Evolutionary conservation across 805 yeast species (phyloP), one percentile per base, ranked within the genome.

Genomic region (Huiozyma naganishii): DNA sequence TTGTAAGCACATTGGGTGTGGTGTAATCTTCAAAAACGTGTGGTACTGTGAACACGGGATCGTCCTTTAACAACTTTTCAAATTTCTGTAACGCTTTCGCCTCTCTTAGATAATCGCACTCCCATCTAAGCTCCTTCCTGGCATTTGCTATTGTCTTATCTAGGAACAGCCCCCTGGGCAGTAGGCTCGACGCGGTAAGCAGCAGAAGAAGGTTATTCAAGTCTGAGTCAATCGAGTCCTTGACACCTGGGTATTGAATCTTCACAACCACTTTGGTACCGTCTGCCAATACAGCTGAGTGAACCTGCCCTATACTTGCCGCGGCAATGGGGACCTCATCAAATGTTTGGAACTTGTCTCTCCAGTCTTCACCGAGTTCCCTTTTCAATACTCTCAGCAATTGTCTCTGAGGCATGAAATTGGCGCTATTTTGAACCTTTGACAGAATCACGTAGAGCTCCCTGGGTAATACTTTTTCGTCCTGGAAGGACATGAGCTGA

Each of bases 181-280:
- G 69, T 48, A 92, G 65, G 28, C 87, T 71, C 11, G 95, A 83
- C 3, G 97, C 97, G 5, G 94, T 80, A 52, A 92, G 68, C 32
- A 92, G 69, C 73, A 89, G 69, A 47, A 88, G 64, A 44, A 92
- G 67, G 52, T 88, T 88, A 64, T 85, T 92, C 62, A 92, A 74
- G 62, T 92, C 98, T 1, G 95, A 84, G 62, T 92, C 97, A 55
- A 92, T 92, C 29, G 94, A 81, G 50, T 83, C 80, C 17, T 83
- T 92, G 9, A 92, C 97, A 7, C 98, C 98, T 0, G 98, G 98
- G 55, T 92, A 92, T 64, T 92, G 98, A 6, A 90, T 89, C 59
- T 92, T 92, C 8, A 90, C 95, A 8, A 95, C 98, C 17, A 89
- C 96, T 34, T 77, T 76, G 27, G 77, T 77, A 35, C 79, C 75